phyloP scores from a whole-genome alignment of 1,139 yeast genomes.

The Candida tetrigidarum region DNA sequence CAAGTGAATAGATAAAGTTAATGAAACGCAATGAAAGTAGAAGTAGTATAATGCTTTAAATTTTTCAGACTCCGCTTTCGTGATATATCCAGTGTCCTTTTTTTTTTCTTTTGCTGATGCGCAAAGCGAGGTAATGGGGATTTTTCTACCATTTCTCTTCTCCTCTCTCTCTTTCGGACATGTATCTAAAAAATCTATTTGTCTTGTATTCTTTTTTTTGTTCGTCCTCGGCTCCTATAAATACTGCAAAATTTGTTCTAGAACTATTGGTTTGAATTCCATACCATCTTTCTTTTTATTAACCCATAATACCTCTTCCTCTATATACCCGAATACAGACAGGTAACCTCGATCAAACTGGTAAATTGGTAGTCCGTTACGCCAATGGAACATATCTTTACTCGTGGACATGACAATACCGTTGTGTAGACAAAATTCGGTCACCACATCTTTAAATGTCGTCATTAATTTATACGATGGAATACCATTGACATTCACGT shows the following conservation, averaged over 20 bases:
- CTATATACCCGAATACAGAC: conserved; percentile 26
- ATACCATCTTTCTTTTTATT: conserved; percentile 12
- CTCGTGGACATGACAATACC: conserved; percentile 26
- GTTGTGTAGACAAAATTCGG: conserved; percentile 30
- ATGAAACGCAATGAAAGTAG: background rate
- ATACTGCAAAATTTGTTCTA: conserved; percentile 21
- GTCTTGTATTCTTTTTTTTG: background rate
- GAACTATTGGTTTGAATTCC: conserved; percentile 27
- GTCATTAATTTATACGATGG: conserved; percentile 35
- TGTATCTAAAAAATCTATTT: conserved; percentile 10
- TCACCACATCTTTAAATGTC: conserved; percentile 44
- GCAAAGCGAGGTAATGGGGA: background rate
- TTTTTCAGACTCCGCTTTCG: conserved; percentile 7
- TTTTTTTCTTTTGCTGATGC: background rate
- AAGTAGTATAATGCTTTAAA: background rate
- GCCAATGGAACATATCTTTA: conserved; percentile 22
- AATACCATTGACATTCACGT: conserved; percentile 28
- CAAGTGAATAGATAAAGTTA: background rate
- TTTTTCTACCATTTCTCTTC: background rate
- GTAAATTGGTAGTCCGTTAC: conserved; percentile 29
- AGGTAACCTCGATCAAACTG: conserved; percentile 18
- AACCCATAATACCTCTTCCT: conserved; percentile 41
- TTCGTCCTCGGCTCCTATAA: conserved; percentile 10
- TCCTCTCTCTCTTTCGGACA: background rate
- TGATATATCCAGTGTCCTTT: background rate